A percentile compares a stretch with the other conserved stretches of the same genome.
Evolutionary conservation across 257 asterid species (phyloP).

Genomic region (Nicotiana otophora): DNA sequence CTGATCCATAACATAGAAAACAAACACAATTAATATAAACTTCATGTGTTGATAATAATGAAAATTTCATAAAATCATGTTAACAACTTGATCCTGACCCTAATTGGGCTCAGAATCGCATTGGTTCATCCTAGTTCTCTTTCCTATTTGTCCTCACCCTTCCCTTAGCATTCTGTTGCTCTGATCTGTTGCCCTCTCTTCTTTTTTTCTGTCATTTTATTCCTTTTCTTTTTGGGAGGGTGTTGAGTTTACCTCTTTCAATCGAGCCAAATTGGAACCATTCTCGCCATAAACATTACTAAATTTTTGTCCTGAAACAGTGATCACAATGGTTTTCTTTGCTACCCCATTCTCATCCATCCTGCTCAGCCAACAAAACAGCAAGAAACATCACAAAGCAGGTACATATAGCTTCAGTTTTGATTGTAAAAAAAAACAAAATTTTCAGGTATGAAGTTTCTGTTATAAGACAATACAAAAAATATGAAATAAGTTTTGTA

Average conservation of each 20-base stretch:
- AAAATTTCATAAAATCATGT: neutral
- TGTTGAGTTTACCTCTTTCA: constrained; percentile 38
- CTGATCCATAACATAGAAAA: constrained; percentile 18
- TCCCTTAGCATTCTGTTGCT: neutral
- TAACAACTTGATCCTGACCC: neutral
- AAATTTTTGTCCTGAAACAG: constrained; percentile 29
- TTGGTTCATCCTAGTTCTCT: neutral
- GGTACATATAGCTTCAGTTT: neutral
- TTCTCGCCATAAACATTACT: constrained; percentile 41
- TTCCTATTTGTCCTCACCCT: neutral
- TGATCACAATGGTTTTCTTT: constrained; percentile 19
- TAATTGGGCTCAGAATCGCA: neutral
- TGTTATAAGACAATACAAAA: neutral
- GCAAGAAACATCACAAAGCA: neutral
- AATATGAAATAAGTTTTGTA: neutral
- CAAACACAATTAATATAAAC: neutral
- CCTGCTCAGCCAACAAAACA: constrained; percentile 14
- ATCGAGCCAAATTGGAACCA: constrained; percentile 40
- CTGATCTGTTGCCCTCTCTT: neutral
- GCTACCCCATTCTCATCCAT: constrained; percentile 14
- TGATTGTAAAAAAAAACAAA: neutral
- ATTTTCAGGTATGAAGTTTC: neutral
- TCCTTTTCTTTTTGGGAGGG: neutral
- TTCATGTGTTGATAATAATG: neutral
- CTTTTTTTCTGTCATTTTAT: neutral